Percentiles rank a stretch among this genome's conserved stretches.
Conservation (phyloP, 345 rosid genomes). For the Eucalyptus microcorys region DNA sequence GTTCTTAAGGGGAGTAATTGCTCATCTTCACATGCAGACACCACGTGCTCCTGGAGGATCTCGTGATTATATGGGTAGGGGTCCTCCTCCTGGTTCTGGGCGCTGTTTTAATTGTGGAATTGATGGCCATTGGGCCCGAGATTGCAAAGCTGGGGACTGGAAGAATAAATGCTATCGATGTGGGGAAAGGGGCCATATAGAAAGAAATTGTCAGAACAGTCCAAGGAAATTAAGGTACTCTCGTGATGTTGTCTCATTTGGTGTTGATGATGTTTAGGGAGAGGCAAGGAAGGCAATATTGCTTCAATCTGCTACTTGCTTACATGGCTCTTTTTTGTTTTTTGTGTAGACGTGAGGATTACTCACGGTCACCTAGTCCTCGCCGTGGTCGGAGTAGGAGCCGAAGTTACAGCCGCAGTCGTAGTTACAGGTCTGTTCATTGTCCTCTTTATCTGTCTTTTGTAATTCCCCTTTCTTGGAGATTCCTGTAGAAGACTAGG, state of each 20-base stretch:
- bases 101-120: slow-evolving; percentile 95
- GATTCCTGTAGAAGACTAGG: neutral
- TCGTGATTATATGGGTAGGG: slow-evolving; percentile 72
- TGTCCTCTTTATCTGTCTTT: neutral
- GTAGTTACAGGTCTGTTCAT: slow-evolving; percentile 51
- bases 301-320: neutral
- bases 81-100: slow-evolving; percentile 95
- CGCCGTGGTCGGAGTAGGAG: slow-evolving; percentile 77
- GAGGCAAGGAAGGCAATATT: neutral
- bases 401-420: slow-evolving; percentile 81
- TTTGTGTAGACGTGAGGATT: slow-evolving; percentile 35
- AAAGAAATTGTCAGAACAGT: slow-evolving; percentile 88
- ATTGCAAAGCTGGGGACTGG: slow-evolving; percentile 97
- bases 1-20: neutral
- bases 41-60: slow-evolving; percentile 79
- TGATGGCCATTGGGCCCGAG: slow-evolving; percentile 98
- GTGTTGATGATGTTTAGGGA: neutral
- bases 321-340: neutral
- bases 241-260: neutral
- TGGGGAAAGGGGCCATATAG: slow-evolving; percentile 94
- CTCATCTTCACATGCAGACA: slow-evolving; percentile 25
- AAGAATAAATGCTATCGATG: slow-evolving; percentile 95
- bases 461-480: neutral
- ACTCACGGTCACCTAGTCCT: slow-evolving; percentile 76
- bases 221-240: slow-evolving; percentile 63